These are phyloP conservation scores for Sclerotinia glacialis DNA, from an alignment of 2,329 filamentous ascomycete genomes.

Conservation along the genomic window DNA sequence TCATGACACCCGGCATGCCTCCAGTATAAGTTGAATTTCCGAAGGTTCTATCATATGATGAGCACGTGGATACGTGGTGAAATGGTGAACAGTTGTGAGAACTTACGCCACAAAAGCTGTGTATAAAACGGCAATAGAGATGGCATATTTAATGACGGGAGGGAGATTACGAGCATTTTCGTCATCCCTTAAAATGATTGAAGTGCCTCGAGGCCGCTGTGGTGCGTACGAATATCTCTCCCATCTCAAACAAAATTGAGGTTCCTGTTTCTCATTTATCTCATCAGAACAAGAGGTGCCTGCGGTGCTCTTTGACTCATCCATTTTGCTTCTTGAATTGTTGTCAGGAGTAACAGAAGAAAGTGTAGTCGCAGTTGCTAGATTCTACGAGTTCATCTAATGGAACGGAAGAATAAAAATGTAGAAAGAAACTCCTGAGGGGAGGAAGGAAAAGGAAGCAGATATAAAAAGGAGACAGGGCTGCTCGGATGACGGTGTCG, in stretches of 20 bases:
- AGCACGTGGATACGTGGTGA: not conserved
- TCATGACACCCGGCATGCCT: slow-evolving; percentile 18
- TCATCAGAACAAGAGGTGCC: not conserved
- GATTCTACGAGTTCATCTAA: not conserved
- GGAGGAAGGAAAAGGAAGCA: not conserved
- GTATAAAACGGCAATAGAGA: slow-evolving; percentile 11
- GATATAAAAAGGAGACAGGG: not conserved
- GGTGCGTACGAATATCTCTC: slow-evolving; percentile 13
- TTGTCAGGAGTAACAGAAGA: not conserved
- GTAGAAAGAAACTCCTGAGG: not conserved
- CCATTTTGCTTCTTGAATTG: not conserved
- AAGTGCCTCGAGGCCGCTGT: slow-evolving; percentile 9
- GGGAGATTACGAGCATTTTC: slow-evolving; percentile 9
- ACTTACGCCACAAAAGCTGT: slow-evolving; percentile 19
- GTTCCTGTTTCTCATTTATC: not conserved
- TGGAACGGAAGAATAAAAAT: not conserved
- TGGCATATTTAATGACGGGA: not conserved
- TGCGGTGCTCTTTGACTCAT: not conserved
- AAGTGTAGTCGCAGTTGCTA: not conserved
- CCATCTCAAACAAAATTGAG: slow-evolving; percentile 17
- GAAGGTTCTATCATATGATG: slow-evolving; percentile 20
- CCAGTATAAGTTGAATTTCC: slow-evolving; percentile 23
- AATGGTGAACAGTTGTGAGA: no score
- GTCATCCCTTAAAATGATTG: not conserved
- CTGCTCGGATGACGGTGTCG: not conserved